Percentiles rank a stretch among this genome's conserved stretches.
phyloP scores from a whole-genome alignment of 331 rosid genomes.

The Pyracantha coccinea region DNA sequence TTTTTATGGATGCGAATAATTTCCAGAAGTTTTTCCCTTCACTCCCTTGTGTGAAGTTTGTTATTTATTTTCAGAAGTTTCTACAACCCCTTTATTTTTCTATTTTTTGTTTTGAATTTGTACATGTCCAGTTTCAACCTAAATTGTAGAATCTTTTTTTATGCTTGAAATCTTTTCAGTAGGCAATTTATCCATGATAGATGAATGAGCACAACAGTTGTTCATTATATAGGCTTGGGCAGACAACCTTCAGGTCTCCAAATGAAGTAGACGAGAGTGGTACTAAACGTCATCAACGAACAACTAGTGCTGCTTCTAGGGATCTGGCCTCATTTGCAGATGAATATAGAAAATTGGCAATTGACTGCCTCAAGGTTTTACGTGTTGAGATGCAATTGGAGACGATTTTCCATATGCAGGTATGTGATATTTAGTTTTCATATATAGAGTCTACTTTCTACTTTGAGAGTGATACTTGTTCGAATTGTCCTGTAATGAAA shows the following conservation, averaged over 20 bases:
- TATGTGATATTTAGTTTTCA: conserved; percentile 14
- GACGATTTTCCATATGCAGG: conserved; percentile 97
- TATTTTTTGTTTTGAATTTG: background rate
- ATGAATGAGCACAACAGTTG: conserved; percentile 7
- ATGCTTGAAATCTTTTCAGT: background rate
- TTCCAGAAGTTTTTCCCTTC: background rate
- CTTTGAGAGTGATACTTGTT: background rate
- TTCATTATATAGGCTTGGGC: conserved; percentile 68
- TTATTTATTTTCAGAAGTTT: background rate
- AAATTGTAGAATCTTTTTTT: background rate
- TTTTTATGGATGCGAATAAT: no score
- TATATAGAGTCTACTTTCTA: background rate
- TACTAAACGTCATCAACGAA: conserved; percentile 34
- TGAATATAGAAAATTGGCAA: conserved; percentile 87
- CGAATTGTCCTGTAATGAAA: conserved; percentile 1
- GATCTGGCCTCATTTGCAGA: conserved; percentile 78
- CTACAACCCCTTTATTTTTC: background rate
- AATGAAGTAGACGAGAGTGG: conserved; percentile 45
- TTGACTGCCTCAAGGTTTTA: conserved; percentile 93
- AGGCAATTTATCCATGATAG: conserved; percentile 3
- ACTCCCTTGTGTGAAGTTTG: background rate
- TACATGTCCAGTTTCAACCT: background rate
- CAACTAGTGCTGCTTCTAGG: conserved; percentile 52
- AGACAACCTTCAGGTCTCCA: conserved; percentile 42
- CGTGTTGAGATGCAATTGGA: conserved; percentile 96